Evolutionary conservation across 2,329 filamentous ascomycete species (phyloP), one percentile per base, ranked within the genome.

Genomic region (Fusarium sp.): DNA sequence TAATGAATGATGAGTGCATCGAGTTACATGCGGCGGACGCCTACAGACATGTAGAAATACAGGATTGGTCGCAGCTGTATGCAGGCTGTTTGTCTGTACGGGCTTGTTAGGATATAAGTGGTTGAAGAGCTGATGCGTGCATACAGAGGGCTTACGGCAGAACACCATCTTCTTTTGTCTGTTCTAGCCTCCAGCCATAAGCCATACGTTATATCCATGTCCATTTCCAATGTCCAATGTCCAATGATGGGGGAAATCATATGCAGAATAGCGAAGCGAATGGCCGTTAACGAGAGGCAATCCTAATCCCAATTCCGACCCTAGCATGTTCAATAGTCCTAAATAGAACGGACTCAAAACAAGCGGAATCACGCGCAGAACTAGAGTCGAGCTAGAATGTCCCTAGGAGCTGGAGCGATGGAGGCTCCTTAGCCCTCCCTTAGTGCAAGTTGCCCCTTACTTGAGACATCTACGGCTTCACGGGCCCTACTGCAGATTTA

Each of bases 371-470:
- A 69, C 52, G 65, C 65, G 65, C 52, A 56, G 55, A 45, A 46
- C 62, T 66, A 68, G 65, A 66, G 50, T 38, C 50, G 34, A 48
- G 38, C 55, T 68, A 68, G 65, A 68, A 64, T 51, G 46, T 50
- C 26, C 15, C 19, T 44, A 40, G 34, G 39, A 49, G 46, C 53
- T 42, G 58, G 43, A 64, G 48, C 44, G 36, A 55, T 47, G 30
- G 15, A 36, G 32, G 24, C 34, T 54, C 45, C 34, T 53, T n/a
- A 38, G 19, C 24, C 32, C 15, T 28, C 43, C 30, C 23, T 28
- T 60, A 45, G 56, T 28, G 59, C 24, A 43, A 45, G 15, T 17
- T 43, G 50, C 44, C 59, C 62, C 62, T 51, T 65, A 56, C 46
- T 34, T 52, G 62, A 62, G 46, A 62, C 42, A 65, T 52, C n/a